Percentiles rank a stretch among this genome's conserved stretches.
Conservation (phyloP, 768 basidiomycete species). For the Mycena venus region DNA sequence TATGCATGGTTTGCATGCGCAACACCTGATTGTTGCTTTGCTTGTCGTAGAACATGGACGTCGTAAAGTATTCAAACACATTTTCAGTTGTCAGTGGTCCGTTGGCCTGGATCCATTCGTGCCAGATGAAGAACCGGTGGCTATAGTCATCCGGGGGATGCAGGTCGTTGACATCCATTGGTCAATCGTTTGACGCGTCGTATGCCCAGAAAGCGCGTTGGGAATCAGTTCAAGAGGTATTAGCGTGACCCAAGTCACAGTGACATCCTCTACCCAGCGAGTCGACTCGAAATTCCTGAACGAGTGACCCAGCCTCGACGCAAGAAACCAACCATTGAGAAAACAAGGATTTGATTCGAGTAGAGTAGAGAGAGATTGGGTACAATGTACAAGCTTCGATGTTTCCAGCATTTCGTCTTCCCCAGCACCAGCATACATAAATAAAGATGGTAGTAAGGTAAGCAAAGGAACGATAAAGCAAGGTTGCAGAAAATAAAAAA, state of each 20-base stretch:
- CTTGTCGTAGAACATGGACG: slow-evolving; percentile 95
- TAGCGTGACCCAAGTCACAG: not conserved
- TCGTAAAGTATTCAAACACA: slow-evolving; percentile 91
- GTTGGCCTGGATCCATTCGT: slow-evolving; percentile 90
- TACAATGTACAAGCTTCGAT: not conserved
- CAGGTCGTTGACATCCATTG: slow-evolving; percentile 71
- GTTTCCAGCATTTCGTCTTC: not conserved
- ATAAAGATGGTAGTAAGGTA: not conserved
- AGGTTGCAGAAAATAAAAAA: slow-evolving; percentile 10
- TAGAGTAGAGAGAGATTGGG: not conserved
- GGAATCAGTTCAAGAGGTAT: not conserved
- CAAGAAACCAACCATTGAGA: not conserved
- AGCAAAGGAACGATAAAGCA: not conserved
- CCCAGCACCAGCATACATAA: not conserved
- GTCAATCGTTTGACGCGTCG: slow-evolving; percentile 45
- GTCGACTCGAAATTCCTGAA: not conserved
- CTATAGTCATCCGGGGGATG: slow-evolving; percentile 88
- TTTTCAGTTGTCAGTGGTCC: slow-evolving; percentile 83
- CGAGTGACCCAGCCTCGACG: not conserved
- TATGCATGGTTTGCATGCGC: slow-evolving; percentile 94
- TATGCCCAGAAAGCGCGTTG: not conserved
- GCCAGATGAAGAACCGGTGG: slow-evolving; percentile 90
- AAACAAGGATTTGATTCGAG: slow-evolving; percentile 5
- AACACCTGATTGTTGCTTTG: slow-evolving; percentile 93
- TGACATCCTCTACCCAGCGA: too few species aligned